Base-by-base conservation (phyloP, 345 rosid species). In the Turritis glabra region DNA sequence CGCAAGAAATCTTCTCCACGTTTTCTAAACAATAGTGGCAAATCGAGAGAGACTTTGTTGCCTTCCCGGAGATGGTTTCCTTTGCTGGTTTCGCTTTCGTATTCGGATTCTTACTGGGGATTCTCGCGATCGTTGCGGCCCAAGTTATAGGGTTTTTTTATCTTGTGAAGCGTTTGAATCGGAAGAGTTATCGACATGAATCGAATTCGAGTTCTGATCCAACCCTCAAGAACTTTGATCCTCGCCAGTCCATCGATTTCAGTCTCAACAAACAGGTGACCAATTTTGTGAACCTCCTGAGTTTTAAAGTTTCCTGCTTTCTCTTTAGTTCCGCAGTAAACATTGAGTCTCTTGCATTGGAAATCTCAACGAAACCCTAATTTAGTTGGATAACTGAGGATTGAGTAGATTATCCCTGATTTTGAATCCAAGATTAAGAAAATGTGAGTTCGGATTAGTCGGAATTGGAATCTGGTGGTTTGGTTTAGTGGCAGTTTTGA, bases 211-310 rank as follows among this genome's bases (percentile, higher is more conserved):
- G 9, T n/a, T 69, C 82, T 14, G 77, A 51, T 33, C 37, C 64
- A 5, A 63, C 65, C 0, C 15, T 15, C 5, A 51, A 57, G 44
- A 80, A 50, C 14, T 76, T 73, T 59, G 91, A 83, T 80, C 77
- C 59, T 69, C 79, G 47, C 13, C 83, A 74, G 8, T 77, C 91
- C 22, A 78, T 85, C 27, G 80, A 83, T 68, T 82, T 77, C 73
- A 53, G 65, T 73, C 79, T 54, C 74, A 83, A 64, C 53, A 86
- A 85, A 78, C 84, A 82, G 89, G 90, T 84, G 53, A 46, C 5
- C 29, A 41, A 6, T 26, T 53, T 57, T 46, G 17, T 40, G 2
- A 43, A 43, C 33, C 12, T 52, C 6, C 13, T 19, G 6, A 12
- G 19, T 22, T 51, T 40, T 17, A 11, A 14, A 11, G 48, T 1